Base-by-base conservation (phyloP, 495 filamentous ascomycete species). In the Tuber brumale region DNA sequence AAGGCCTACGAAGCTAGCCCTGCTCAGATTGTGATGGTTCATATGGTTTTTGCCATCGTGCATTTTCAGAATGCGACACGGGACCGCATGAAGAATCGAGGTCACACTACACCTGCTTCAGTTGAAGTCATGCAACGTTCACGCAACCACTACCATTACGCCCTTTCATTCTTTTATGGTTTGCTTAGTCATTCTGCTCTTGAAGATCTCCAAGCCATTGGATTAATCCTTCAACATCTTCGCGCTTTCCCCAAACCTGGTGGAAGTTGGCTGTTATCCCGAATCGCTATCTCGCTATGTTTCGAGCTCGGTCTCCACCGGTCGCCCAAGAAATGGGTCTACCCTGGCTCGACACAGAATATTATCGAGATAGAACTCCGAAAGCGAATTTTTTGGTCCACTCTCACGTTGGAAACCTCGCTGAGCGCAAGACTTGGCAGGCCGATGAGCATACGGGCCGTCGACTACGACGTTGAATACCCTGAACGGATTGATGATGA, bases 211-310 rank as follows among this genome's bases (percentile, higher is more conserved):
- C 92, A 94, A 80, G 92, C 92, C 6, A 77, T 94, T 73, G 85
- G 89, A 27, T 85, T 94, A 84, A 89, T 95, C 70, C 88, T 88
- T 70, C 80, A 86, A 14, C 91, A 94, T 82, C 87, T 92, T 2
- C 89, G 93, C 71, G 90, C 88, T 77, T 91, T 93, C 73, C 91
- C 92, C n/a, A 93, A 93, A 79, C 92, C 93, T 41, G 91, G 90
- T 39, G 90, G 90, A 72, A 90, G 90, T 37, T 90, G 88, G 85
- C 87, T 90, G 76, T 85, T 92, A 61, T 88, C 88, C 46, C 87
- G 86, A 73, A 87, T 87, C 69, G 88, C 90, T 14, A 84, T 93
- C 39, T 85, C 87, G 46, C 83, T 91, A 74, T 91, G 91, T 44
- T 86, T 94, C 72, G 92, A 94, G 78, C 82, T 92, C 69, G 91